Conservation (phyloP, 345 rosid genomes). For the Acer saccharum region DNA sequence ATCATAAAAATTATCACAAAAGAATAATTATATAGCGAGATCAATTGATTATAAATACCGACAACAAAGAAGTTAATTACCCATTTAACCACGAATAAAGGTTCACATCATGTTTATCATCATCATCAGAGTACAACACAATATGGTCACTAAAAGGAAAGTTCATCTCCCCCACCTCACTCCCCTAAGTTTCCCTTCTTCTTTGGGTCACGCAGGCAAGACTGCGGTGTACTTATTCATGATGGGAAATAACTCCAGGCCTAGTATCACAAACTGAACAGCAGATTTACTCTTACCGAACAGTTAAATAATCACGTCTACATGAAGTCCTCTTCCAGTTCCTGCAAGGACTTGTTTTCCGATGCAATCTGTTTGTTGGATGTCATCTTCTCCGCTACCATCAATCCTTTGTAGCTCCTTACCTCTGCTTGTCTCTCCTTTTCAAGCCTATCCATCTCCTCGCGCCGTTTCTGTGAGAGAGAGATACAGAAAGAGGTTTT, state of each 20-base stretch:
- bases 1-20: background rate
- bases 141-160: conserved; percentile 4
- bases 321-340: conserved; percentile 98
- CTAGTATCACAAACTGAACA: conserved; percentile 20
- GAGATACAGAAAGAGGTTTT: conserved; percentile 1
- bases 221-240: conserved; percentile 24
- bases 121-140: conserved; percentile 22
- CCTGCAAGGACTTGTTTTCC: conserved; percentile 83
- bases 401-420: conserved; percentile 95
- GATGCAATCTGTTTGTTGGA: conserved; percentile 91
- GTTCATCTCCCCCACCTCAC: conserved; percentile 19
- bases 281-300: conserved; percentile 23
- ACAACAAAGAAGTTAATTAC: background rate
- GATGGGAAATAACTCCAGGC: conserved; percentile 24
- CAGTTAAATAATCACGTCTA: conserved; percentile 28
- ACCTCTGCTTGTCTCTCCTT: conserved; percentile 90
- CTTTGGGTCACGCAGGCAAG: conserved; percentile 3
- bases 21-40: background rate
- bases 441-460: conserved; percentile 86
- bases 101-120: conserved; percentile 15
- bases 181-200: conserved; percentile 9
- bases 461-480: conserved; percentile 76
- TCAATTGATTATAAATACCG: background rate
- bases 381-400: conserved; percentile 96
- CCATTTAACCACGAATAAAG: conserved; percentile 7